Conservation (phyloP, 148 eudicot species). For the Spergularia bocconei region DNA sequence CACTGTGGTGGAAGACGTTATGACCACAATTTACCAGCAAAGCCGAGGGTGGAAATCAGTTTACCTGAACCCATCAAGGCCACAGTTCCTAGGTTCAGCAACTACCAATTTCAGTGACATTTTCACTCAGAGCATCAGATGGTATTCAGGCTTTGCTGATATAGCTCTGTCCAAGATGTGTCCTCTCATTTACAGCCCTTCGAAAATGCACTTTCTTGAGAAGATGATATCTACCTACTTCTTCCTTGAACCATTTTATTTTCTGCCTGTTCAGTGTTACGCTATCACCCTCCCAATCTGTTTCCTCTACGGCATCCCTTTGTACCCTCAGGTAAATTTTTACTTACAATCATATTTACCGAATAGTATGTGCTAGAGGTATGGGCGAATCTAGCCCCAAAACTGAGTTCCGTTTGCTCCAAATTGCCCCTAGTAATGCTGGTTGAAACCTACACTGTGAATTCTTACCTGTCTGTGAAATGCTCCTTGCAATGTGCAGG, state of each 20-base stretch:
- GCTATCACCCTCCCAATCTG: slow-evolving; percentile 39
- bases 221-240: slow-evolving; percentile 37
- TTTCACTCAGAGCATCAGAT: slow-evolving; percentile 40
- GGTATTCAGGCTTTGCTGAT: slow-evolving; percentile 39
- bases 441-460: background rate
- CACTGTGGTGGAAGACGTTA: slow-evolving; percentile 43
- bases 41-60: slow-evolving; percentile 53
- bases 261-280: slow-evolving; percentile 27
- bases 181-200: slow-evolving; percentile 38
- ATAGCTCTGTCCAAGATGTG: slow-evolving; percentile 33
- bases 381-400: background rate
- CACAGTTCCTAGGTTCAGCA: slow-evolving; percentile 51
- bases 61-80: slow-evolving; percentile 41
- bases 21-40: slow-evolving; percentile 47
- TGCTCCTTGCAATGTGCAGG: slow-evolving; percentile 27
- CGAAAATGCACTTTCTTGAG: slow-evolving; percentile 37
- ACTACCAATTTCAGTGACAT: slow-evolving; percentile 42
- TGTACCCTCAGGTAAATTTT: slow-evolving; percentile 47
- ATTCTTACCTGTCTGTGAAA: background rate
- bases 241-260: slow-evolving; percentile 18
- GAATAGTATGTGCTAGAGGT: too few species aligned
- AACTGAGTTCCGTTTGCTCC: too few species aligned
- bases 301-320: slow-evolving; percentile 39
- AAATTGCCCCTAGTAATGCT: too few species aligned
- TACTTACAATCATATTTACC: background rate